A percentile compares a stretch with the other conserved stretches of the same genome.
phyloP scores from a whole-genome alignment of 306 rosid species.

The Quercus aquifolioides region DNA sequence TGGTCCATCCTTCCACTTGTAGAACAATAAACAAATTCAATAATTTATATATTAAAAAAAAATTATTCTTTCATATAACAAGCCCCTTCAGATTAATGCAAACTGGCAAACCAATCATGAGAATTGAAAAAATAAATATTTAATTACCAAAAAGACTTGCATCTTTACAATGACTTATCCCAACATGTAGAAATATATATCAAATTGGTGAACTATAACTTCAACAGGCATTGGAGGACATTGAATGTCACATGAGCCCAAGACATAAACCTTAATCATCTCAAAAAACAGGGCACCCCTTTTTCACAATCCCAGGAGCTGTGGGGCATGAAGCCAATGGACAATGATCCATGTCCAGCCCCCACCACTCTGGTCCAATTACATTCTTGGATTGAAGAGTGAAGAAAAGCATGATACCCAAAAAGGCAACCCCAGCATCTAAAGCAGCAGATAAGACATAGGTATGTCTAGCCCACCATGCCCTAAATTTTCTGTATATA shows the following conservation, averaged over 20 bases:
- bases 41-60: not conserved
- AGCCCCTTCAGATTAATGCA: too few species aligned
- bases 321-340: conserved; percentile 62
- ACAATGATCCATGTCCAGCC: conserved; percentile 40
- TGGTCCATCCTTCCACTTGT: too few species aligned
- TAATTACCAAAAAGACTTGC: not conserved
- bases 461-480: conserved; percentile 74
- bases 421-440: conserved; percentile 69
- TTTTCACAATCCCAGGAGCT: conserved; percentile 44
- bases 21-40: not conserved
- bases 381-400: conserved; percentile 40
- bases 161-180: not conserved
- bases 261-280: not conserved
- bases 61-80: not conserved
- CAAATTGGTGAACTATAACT: not conserved
- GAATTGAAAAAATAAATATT: not conserved
- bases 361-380: conserved; percentile 67
- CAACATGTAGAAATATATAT: not conserved
- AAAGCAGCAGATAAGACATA: conserved; percentile 70
- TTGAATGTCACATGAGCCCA: not conserved
- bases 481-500: conserved; percentile 35
- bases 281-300: conserved; percentile 54
- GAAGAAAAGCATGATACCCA: conserved; percentile 47
- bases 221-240: not conserved
- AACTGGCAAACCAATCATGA: not conserved